Evolutionary conservation across 148 eudicot genomes (phyloP).

Genomic region (Heliosperma pusillum): DNA sequence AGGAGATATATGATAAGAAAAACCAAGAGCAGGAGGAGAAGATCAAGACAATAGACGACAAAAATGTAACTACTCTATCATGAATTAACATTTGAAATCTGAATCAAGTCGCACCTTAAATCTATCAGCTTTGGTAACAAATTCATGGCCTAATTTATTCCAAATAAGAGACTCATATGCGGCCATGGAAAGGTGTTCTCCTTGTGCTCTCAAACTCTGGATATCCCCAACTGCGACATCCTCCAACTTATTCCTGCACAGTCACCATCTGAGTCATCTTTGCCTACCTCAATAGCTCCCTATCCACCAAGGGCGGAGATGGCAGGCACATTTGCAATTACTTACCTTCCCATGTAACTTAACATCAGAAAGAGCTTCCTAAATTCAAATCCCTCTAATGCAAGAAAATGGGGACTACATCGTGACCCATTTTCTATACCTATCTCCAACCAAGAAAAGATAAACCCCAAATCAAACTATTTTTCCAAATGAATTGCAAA

Average conservation of each 20-base stretch:
- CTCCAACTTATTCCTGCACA: conserved; percentile 48
- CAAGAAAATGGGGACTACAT: conserved; percentile 3
- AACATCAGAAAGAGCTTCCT: not conserved
- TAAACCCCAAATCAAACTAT: not conserved
- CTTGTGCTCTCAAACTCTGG: conserved; percentile 15
- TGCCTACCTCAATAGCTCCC: not conserved
- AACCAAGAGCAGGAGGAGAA: not conserved
- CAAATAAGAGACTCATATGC: conserved; percentile 48
- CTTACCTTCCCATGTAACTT: conserved; percentile 17
- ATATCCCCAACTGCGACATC: conserved; percentile 33
- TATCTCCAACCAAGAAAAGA: not conserved
- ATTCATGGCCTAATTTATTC: conserved; percentile 24
- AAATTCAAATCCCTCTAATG: conserved; percentile 9
- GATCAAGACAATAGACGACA: not conserved
- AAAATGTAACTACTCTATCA: not conserved
- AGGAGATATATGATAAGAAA: not conserved
- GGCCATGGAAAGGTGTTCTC: conserved; percentile 33
- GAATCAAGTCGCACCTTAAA: conserved; percentile 5
- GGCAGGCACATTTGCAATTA: not conserved
- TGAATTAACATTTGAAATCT: not conserved
- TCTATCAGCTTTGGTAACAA: not conserved
- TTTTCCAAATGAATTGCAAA: not conserved
- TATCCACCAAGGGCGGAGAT: not conserved
- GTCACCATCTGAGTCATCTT: conserved; percentile 1
- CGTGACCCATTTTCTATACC: not conserved